Evolutionary conservation across 371 early-diverging fungal genomes (phyloP), one percentile per base, ranked within the genome.

Genomic region (Phascolomyces articulosus): DNA sequence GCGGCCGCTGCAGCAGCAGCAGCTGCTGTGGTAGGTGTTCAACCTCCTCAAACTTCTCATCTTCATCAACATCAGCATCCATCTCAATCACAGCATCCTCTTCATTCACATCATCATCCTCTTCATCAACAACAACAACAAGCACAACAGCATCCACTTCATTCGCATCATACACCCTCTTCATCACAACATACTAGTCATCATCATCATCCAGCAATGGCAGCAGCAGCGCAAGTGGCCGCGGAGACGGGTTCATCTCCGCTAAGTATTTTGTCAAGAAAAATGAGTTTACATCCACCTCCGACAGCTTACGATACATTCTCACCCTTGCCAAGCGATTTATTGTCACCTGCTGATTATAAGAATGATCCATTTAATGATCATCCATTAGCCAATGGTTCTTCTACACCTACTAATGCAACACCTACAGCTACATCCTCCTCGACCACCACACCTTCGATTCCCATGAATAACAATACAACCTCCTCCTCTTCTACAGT

Each of bases 311-410:
- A 73, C 40, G 74, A 74, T 58, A 60, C 68, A 16, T 79, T 77
- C 38, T 82, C 84, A 18, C 85, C 87, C n/a, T 64, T 88, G 18
- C 89, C 89, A 4, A 87, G 85, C 64, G 87, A 88, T 57, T 66
- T 88, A 13, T 71, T 88, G 21, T 84, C 88, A 29, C 82, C 89
- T n/a, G 69, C 74, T 28, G 87, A 88, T 57, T 86, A 85, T 61
- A 77, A 81, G 28, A 55, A 73, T 49, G 89, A 88, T 57, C 75
- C 83, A n/a, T 78, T 83, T 57, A 65, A 78, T 4, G 77, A 80
- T 38, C 74, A 82, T 23, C 74, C 76, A 21, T 63, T 70, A 7
- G 80, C 71, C 21, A 75, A 74, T 55, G 26, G 40, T 15, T 62
- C 63, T n/a, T 28, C 51, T 4, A 40, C 73, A 6, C 58, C 71